A percentile compares a stretch with the other conserved stretches of the same genome.
Evolutionary conservation across 495 filamentous ascomycete genomes (phyloP).

Genomic region (Apodospora peruviana): DNA sequence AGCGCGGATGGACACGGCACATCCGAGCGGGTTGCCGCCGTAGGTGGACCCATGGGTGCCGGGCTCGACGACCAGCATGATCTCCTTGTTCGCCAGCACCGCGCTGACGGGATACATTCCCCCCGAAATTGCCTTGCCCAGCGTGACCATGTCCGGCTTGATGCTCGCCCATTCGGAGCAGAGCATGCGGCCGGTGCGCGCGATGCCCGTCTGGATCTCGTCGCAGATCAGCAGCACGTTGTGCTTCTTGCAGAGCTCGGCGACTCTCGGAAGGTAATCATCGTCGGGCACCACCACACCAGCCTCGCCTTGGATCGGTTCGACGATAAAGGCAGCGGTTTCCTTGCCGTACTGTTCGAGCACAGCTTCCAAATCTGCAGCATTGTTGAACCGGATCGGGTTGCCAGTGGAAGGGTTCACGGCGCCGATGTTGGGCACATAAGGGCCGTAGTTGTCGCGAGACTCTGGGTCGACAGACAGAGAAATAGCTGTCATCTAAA

Average conservation of each 20-base stretch:
- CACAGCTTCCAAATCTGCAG: constrained; percentile 71
- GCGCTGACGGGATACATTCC: constrained; percentile 98
- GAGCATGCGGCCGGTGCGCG: constrained; percentile 85
- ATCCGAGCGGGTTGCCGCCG: constrained; percentile 95
- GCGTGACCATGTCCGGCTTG: constrained; percentile 88
- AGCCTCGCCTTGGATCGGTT: constrained; percentile 97
- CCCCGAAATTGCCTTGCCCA: constrained; percentile 96
- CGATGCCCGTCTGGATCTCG: constrained; percentile 97
- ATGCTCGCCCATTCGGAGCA: constrained; percentile 93
- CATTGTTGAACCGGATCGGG: constrained; percentile 78
- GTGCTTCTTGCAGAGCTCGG: constrained; percentile 84
- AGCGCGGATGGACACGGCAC: constrained; percentile 93
- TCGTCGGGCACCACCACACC: constrained; percentile 94
- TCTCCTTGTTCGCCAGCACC: constrained; percentile 80
- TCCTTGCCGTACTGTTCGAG: constrained; percentile 76
- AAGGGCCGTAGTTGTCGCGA: constrained; percentile 93
- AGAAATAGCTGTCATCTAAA: constrained; percentile 89
- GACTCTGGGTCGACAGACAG: constrained; percentile 94
- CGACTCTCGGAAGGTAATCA: constrained; percentile 76
- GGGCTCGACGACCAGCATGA: constrained; percentile 97
- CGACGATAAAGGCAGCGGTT: constrained; percentile 89
- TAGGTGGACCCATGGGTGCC: constrained; percentile 97
- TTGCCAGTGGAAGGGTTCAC: constrained; percentile 70
- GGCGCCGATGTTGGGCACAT: constrained; percentile 81
- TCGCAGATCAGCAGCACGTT: constrained; percentile 95